Evolutionary conservation across 257 asterid species (phyloP).

Genomic region (Nicotiana obtusifolia): DNA sequence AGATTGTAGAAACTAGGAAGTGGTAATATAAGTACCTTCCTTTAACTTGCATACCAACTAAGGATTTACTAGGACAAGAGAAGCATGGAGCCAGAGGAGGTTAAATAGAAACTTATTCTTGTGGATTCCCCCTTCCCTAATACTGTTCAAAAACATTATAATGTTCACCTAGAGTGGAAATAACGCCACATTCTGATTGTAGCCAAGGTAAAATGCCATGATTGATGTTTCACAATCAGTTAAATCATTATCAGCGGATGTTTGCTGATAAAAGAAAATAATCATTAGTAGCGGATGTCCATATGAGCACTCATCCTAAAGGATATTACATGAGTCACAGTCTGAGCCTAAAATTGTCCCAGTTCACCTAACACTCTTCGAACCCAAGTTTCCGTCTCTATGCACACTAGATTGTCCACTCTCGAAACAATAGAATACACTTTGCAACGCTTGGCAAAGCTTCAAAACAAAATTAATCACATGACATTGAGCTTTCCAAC

Average conservation of each 20-base stretch:
- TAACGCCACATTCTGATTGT: not conserved
- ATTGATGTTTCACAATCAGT: not conserved
- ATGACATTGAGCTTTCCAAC: too few relatives aligned
- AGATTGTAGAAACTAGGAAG: not conserved
- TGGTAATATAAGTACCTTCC: not conserved
- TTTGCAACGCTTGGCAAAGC: too few relatives aligned
- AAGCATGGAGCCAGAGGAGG: not conserved
- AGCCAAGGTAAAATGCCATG: not conserved
- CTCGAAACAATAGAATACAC: too few relatives aligned
- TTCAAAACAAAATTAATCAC: too few relatives aligned
- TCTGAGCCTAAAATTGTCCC: too few relatives aligned
- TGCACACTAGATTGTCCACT: too few relatives aligned
- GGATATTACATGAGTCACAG: not conserved
- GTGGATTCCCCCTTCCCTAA: not conserved
- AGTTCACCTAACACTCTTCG: too few relatives aligned
- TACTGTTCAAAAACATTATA: not conserved
- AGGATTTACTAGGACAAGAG: not conserved
- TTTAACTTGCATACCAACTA: not conserved
- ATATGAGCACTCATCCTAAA: not conserved
- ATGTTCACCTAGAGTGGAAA: not conserved
- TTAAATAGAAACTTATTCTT: not conserved
- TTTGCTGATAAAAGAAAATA: too few relatives aligned
- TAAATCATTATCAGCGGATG: not conserved
- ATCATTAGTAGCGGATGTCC: not conserved
- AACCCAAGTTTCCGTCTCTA: too few relatives aligned